Conservation (phyloP, 176 grass and related monocot species). For the Pontederia paniculata region DNA sequence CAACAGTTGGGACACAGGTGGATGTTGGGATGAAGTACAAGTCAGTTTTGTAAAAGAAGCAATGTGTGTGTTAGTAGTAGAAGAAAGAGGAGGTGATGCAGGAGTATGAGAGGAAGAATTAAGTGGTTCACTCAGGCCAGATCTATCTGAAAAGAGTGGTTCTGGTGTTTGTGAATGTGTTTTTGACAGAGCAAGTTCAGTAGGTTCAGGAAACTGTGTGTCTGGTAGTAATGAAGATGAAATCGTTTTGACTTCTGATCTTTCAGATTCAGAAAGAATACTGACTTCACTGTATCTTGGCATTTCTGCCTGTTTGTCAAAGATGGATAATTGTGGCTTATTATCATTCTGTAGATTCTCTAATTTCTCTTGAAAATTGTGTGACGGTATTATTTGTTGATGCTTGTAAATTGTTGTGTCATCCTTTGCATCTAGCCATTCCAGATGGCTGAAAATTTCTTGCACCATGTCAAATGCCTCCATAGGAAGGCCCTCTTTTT, state of each 20-base stretch:
- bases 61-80: neutral
- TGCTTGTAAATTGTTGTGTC: slow-evolving; percentile 26
- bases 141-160: slow-evolving; percentile 1
- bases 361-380: slow-evolving; percentile 20
- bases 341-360: slow-evolving; percentile 28
- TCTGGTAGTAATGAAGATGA: slow-evolving; percentile 13
- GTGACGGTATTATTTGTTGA: slow-evolving; percentile 21
- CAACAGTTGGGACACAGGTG: too few species aligned
- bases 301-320: neutral
- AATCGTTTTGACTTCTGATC: slow-evolving; percentile 14
- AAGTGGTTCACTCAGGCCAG: slow-evolving; percentile 3
- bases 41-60: too few species aligned
- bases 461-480: slow-evolving; percentile 90
- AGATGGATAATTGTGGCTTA: slow-evolving; percentile 18
- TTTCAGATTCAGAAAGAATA: slow-evolving; percentile 12
- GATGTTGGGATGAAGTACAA: too few species aligned
- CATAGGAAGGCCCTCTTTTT: slow-evolving; percentile 75
- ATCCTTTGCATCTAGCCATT: slow-evolving; percentile 57
- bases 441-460: slow-evolving; percentile 63
- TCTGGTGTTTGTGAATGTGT: neutral
- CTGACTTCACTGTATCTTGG: neutral
- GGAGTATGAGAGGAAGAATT: slow-evolving; percentile 3
- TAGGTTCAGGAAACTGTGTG: slow-evolving; percentile 6
- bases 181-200: neutral
- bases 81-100: neutral